Conservation (phyloP, 169 alveolate species). For the Eimeria nieschulzi region DNA sequence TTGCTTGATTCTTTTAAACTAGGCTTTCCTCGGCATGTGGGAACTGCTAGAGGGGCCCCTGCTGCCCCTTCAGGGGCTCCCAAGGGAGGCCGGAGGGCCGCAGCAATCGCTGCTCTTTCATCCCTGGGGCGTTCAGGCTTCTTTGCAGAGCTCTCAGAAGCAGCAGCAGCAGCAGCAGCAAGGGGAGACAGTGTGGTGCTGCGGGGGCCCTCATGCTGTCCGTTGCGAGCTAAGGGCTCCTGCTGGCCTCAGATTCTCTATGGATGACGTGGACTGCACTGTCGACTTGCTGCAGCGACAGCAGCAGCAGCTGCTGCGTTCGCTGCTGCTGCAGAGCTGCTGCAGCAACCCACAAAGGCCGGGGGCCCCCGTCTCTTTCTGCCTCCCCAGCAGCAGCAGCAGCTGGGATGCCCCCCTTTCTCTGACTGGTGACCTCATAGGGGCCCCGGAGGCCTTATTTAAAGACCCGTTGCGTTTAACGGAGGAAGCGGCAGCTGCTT, state of each 20-base stretch:
- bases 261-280: slow-evolving; percentile 16
- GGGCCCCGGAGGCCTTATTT: background rate
- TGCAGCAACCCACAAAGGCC: slow-evolving; percentile 3
- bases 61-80: slow-evolving; percentile 30
- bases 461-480: background rate
- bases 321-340: slow-evolving; percentile 60
- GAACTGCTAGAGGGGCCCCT: slow-evolving; percentile 2
- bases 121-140: background rate
- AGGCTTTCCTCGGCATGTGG: background rate
- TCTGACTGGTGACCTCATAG: background rate
- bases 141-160: background rate
- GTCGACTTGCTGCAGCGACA: slow-evolving; percentile 5
- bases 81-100: background rate
- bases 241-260: background rate
- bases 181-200: slow-evolving; percentile 12
- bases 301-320: slow-evolving; percentile 10
- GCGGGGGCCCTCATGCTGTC: slow-evolving; percentile 35
- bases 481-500: background rate
- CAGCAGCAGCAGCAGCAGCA: slow-evolving; percentile 34
- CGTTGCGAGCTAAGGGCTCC: slow-evolving; percentile 14
- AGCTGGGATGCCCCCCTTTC: background rate
- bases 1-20: too few species aligned
- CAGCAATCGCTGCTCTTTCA: background rate
- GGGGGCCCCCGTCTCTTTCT: background rate
- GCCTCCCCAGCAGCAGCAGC: background rate